These are phyloP conservation scores for Bretschneidera sinensis DNA, from an alignment of 345 rosid genomes.

Conservation along the genomic window DNA sequence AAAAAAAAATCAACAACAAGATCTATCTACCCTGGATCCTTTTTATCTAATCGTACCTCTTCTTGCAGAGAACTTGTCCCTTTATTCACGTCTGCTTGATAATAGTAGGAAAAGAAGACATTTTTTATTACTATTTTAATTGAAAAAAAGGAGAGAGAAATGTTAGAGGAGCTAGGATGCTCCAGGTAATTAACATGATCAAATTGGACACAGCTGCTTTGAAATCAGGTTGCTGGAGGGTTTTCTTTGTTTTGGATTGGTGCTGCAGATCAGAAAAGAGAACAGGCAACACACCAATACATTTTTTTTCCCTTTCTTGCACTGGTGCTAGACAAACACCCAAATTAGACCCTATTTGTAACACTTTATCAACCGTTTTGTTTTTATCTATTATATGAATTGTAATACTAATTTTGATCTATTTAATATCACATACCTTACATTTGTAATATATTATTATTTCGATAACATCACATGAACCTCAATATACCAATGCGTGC, in stretches of 20 bases:
- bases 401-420: too few relatives aligned
- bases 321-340: too few relatives aligned
- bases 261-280: constrained; percentile 24
- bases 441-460: constrained; percentile 8
- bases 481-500: too few relatives aligned
- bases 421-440: background rate
- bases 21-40: constrained; percentile 37
- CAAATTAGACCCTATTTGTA: too few relatives aligned
- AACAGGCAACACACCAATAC: constrained; percentile 9
- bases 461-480: too few relatives aligned
- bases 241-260: constrained; percentile 15
- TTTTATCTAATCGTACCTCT: constrained; percentile 47
- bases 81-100: constrained; percentile 29
- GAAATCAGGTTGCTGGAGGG: constrained; percentile 17
- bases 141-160: background rate
- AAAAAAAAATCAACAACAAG: constrained; percentile 29
- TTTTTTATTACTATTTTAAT: too few relatives aligned
- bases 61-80: constrained; percentile 41
- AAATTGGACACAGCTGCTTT: constrained; percentile 18
- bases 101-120: background rate
- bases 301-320: background rate
- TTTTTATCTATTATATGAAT: too few relatives aligned
- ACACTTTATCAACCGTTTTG: too few relatives aligned
- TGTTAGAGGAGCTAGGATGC: too few relatives aligned
- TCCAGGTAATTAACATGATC: too few relatives aligned